Percentiles rank a stretch among this genome's conserved stretches.
Conservation (phyloP, 371 early-diverging fungal species). For the Mucor racemosus region DNA sequence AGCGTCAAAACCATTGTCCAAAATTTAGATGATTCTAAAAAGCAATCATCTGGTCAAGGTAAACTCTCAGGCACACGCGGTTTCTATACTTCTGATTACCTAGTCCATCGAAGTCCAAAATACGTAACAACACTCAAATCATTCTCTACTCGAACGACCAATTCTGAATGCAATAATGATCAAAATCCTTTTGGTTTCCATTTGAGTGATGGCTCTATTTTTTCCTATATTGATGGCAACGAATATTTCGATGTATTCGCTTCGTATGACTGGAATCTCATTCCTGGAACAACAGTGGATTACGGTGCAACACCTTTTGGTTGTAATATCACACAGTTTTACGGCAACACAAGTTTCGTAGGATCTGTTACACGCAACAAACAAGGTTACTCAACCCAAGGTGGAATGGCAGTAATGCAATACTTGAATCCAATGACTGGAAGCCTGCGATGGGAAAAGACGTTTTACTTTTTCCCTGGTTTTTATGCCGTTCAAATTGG, state of each 20-base stretch:
- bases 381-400: neutral
- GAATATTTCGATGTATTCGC: constrained; percentile 37
- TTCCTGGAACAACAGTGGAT: constrained; percentile 39
- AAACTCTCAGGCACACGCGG: constrained; percentile 22
- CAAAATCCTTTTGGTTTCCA: constrained; percentile 42
- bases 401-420: constrained; percentile 39
- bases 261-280: constrained; percentile 39
- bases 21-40: neutral
- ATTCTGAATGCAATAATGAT: constrained; percentile 36
- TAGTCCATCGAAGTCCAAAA: constrained; percentile 26
- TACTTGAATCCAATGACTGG: constrained; percentile 35
- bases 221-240: constrained; percentile 29
- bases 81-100: constrained; percentile 20
- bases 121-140: constrained; percentile 35
- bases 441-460: constrained; percentile 31
- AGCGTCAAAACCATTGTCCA: constrained; percentile 6
- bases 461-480: constrained; percentile 33
- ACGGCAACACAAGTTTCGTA: constrained; percentile 34
- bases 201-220: constrained; percentile 37
- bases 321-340: constrained; percentile 28
- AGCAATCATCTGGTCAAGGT: constrained; percentile 13
- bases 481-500: constrained; percentile 36
- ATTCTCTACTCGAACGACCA: constrained; percentile 35
- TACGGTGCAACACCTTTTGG: constrained; percentile 29
- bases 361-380: constrained; percentile 25